These are phyloP conservation scores for Bipolaris bicolor DNA, from an alignment of 2,329 filamentous ascomycete species.

Conservation along the genomic window DNA sequence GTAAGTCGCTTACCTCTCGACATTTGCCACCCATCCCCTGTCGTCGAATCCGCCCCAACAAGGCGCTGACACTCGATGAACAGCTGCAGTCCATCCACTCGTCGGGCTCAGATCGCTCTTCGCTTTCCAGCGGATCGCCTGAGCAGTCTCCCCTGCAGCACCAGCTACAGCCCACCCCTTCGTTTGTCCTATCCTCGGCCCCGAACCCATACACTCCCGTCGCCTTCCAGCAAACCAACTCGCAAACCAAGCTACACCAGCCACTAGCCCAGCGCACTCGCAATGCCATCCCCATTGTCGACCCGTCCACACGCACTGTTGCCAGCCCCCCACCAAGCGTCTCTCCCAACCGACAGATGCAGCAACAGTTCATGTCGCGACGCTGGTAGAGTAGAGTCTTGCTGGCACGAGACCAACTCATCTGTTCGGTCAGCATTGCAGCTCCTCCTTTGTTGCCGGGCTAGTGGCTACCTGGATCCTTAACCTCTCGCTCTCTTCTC, in stretches of 20 bases:
- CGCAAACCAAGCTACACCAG: slow-evolving; percentile 83
- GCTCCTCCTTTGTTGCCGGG: slow-evolving; percentile 48
- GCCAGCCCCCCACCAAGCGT: slow-evolving; percentile 82
- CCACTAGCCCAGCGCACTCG: slow-evolving; percentile 85
- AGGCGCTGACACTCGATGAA: slow-evolving; percentile 44
- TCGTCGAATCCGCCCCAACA: slow-evolving; percentile 28
- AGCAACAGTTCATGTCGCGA: slow-evolving; percentile 58
- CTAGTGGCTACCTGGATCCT: slow-evolving; percentile 50
- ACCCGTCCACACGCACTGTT: slow-evolving; percentile 90
- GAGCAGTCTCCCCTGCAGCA: slow-evolving; percentile 90
- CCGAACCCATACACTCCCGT: slow-evolving; percentile 64
- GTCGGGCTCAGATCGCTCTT: slow-evolving; percentile 87
- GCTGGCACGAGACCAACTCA: slow-evolving; percentile 41
- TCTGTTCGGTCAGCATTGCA: slow-evolving; percentile 43
- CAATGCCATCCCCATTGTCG: slow-evolving; percentile 97
- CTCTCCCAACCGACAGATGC: slow-evolving; percentile 67
- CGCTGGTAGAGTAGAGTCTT: slow-evolving; percentile 53
- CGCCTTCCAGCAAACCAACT: slow-evolving; percentile 61
- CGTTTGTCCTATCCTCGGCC: slow-evolving; percentile 71
- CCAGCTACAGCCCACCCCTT: slow-evolving; percentile 72
- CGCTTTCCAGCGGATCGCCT: slow-evolving; percentile 91
- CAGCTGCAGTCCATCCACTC: slow-evolving; percentile 92
- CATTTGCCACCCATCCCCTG: slow-evolving; percentile 31
- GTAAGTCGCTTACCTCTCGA: slow-evolving; percentile 59
- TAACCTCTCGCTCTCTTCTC: slow-evolving; percentile 40